phyloP scores from a whole-genome alignment of 2,329 filamentous ascomycete genomes.

The Emericellopsis atlantica region DNA sequence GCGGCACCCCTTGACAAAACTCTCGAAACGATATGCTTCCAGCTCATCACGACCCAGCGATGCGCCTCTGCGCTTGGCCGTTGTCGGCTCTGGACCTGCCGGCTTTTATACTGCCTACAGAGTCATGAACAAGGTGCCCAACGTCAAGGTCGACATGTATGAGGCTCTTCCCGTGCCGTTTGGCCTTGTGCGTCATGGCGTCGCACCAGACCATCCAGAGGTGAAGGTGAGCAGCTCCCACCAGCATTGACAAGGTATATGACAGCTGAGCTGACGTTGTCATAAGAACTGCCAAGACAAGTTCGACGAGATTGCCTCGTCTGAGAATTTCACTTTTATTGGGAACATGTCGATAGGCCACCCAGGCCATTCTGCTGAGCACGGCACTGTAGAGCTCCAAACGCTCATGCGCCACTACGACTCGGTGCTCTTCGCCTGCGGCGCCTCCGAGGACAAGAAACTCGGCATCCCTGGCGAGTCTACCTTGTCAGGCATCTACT shows the following conservation, averaged over 20 bases:
- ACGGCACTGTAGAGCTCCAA: slow-evolving; percentile 48
- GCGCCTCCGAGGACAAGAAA: slow-evolving; percentile 70
- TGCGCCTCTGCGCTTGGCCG: slow-evolving; percentile 62
- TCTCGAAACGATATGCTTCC: no score
- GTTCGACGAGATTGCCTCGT: slow-evolving; percentile 77
- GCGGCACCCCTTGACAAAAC: no score
- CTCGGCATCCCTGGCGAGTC: slow-evolving; percentile 73
- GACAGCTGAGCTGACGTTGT: background rate
- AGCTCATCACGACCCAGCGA: slow-evolving; percentile 9
- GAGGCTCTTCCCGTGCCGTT: slow-evolving; percentile 87
- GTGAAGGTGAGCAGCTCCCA: slow-evolving; percentile 58
- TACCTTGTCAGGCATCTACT: slow-evolving; percentile 60
- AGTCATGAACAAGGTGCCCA: slow-evolving; percentile 61
- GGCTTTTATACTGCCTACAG: slow-evolving; percentile 92
- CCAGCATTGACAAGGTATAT: background rate
- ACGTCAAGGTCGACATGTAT: slow-evolving; percentile 84
- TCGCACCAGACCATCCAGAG: slow-evolving; percentile 96
- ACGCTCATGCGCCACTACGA: slow-evolving; percentile 74
- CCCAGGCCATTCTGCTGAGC: slow-evolving; percentile 15
- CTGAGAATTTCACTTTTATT: slow-evolving; percentile 75
- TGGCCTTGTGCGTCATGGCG: slow-evolving; percentile 83
- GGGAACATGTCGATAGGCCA: slow-evolving; percentile 77
- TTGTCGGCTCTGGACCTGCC: slow-evolving; percentile 87
- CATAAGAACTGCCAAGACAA: slow-evolving; percentile 84
- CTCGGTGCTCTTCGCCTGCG: slow-evolving; percentile 85